Conservation (phyloP, 257 asterid genomes). For the Agastache rugosa region DNA sequence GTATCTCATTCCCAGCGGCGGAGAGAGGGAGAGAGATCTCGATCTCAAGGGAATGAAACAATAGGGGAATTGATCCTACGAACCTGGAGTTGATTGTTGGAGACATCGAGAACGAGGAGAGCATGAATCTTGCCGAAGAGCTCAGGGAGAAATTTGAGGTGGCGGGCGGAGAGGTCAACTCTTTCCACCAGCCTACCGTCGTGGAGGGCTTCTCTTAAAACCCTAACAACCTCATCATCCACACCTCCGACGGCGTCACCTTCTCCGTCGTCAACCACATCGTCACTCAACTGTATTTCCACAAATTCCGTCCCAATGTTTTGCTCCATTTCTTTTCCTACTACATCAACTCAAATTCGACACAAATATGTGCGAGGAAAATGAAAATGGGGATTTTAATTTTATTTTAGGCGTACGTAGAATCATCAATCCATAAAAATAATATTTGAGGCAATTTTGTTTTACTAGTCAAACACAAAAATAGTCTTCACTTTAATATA, state of each 20-base stretch:
- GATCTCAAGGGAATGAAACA: neutral
- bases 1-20: too few relatives aligned
- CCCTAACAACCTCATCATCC: constrained; percentile 45
- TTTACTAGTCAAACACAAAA: too few relatives aligned
- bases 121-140: constrained; percentile 53
- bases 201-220: constrained; percentile 39
- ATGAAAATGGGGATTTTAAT: constrained; percentile 9
- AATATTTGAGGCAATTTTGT: too few relatives aligned
- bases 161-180: constrained; percentile 59
- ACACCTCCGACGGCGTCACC: constrained; percentile 9
- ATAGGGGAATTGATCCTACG: neutral
- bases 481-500: too few relatives aligned
- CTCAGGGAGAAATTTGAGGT: constrained; percentile 53
- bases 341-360: neutral
- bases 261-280: constrained; percentile 1
- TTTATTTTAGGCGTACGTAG: too few relatives aligned
- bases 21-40: neutral
- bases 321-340: constrained; percentile 19
- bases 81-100: constrained; percentile 62
- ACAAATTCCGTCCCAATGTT: constrained; percentile 35
- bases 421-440: too few relatives aligned
- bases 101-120: constrained; percentile 52
- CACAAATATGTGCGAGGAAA: neutral
- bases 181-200: constrained; percentile 30
- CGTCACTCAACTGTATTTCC: constrained; percentile 40